Conservation (phyloP, 2,329 filamentous ascomycete species). For the Penicillium decumbens region DNA sequence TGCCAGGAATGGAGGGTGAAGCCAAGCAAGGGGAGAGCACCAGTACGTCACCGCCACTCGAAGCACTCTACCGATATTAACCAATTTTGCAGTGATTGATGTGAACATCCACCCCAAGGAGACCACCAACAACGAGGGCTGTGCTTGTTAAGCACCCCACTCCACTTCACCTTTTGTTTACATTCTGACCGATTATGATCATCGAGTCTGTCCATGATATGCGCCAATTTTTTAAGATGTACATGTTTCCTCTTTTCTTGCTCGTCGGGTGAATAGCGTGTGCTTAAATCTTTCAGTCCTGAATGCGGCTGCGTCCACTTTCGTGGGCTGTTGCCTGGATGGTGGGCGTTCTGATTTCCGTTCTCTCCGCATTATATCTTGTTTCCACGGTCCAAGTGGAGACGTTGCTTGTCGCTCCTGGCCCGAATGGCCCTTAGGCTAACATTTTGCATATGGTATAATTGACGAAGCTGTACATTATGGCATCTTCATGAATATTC, state of each 20-base stretch:
- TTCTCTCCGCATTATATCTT: conserved; percentile 19
- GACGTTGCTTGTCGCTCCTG: conserved; percentile 12
- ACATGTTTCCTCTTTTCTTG: conserved; percentile 32
- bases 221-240: conserved; percentile 33
- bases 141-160: conserved; percentile 53
- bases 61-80: conserved; percentile 23
- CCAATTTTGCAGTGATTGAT: conserved; percentile 68
- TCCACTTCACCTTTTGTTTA: conserved; percentile 7
- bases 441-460: conserved; percentile 19
- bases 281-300: conserved; percentile 22
- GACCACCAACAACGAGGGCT: conserved; percentile 67
- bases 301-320: conserved; percentile 15
- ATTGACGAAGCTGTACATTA: conserved; percentile 25
- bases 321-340: conserved; percentile 14
- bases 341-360: conserved; percentile 20
- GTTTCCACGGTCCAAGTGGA: conserved; percentile 12
- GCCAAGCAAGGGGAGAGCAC: conserved; percentile 72
- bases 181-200: conserved; percentile 24
- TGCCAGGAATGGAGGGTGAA: conserved; percentile 95
- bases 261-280: conserved; percentile 32
- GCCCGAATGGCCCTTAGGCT: conserved; percentile 9
- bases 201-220: conserved; percentile 37
- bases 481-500: conserved; percentile 8
- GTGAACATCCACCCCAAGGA: conserved; percentile 74
- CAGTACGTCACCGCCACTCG: conserved; percentile 56